A percentile compares a stretch with the other conserved stretches of the same genome.
Conservation (phyloP, 805 yeast species). For the Candida ficus region DNA sequence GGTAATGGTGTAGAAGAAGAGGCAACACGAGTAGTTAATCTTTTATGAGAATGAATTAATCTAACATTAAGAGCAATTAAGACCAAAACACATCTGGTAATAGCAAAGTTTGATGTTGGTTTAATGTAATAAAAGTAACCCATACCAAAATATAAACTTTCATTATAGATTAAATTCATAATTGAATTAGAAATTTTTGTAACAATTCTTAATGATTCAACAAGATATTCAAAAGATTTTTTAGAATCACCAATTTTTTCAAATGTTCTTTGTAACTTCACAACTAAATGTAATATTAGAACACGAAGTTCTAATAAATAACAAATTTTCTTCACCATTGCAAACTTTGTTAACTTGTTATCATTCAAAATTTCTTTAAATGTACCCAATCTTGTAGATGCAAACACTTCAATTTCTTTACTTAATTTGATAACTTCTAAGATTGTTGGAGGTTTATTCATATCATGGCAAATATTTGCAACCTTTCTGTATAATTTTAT, state of each 20-base stretch:
- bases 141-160: constrained; percentile 34
- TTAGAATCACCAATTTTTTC: constrained; percentile 27
- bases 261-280: constrained; percentile 36
- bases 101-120: constrained; percentile 26
- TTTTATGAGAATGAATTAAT: constrained; percentile 17
- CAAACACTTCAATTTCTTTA: constrained; percentile 30
- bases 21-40: background rate
- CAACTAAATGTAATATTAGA: constrained; percentile 29
- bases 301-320: constrained; percentile 26
- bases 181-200: constrained; percentile 31
- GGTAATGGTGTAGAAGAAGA: background rate
- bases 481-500: constrained; percentile 28
- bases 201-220: constrained; percentile 25
- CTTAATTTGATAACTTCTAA: constrained; percentile 29
- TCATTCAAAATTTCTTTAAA: constrained; percentile 17
- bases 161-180: constrained; percentile 28
- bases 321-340: constrained; percentile 19
- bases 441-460: constrained; percentile 31
- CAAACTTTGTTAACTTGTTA: constrained; percentile 9
- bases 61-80: constrained; percentile 9
- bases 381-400: constrained; percentile 24
- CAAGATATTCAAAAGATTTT: constrained; percentile 32
- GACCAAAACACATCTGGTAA: constrained; percentile 12
- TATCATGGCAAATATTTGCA: constrained; percentile 27
- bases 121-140: constrained; percentile 38